Evolutionary conservation across 176 grass and related monocot species (phyloP).

Genomic region (Aechmea fasciata): DNA sequence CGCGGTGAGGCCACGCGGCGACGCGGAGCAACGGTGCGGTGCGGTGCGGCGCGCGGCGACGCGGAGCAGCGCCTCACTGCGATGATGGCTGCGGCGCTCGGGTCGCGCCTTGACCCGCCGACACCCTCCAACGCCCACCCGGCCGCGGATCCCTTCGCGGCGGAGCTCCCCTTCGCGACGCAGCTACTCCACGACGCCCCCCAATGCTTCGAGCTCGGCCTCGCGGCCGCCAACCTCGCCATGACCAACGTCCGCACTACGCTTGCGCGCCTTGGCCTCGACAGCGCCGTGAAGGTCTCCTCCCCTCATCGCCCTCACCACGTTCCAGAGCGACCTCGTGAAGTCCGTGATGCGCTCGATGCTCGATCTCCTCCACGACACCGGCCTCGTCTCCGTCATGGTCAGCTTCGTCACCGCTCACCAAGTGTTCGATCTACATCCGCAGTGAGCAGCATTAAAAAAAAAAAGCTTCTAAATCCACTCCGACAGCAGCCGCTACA

Average conservation of each 20-base stretch:
- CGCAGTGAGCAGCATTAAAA: too few relatives aligned
- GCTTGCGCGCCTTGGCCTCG: constrained; percentile 2
- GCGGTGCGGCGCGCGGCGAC: constrained; percentile 11
- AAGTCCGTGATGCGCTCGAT: too few relatives aligned
- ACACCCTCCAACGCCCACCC: background rate
- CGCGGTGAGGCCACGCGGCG: too few relatives aligned
- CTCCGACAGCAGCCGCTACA: too few relatives aligned
- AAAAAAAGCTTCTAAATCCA: too few relatives aligned
- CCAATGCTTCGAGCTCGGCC: constrained; percentile 3
- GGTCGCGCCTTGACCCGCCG: background rate
- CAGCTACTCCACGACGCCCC: constrained; percentile 1
- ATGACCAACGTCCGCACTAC: background rate
- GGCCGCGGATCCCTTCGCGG: background rate
- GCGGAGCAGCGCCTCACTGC: constrained; percentile 9
- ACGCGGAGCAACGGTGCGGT: too few relatives aligned
- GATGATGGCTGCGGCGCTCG: constrained; percentile 3
- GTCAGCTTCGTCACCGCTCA: too few relatives aligned
- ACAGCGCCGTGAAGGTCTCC: background rate
- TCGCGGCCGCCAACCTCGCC: constrained; percentile 3
- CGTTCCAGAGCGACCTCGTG: too few relatives aligned
- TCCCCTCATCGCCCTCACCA: background rate
- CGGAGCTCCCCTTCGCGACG: background rate
- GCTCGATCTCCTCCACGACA: too few relatives aligned
- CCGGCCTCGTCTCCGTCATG: too few relatives aligned
- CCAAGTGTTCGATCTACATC: too few relatives aligned